Evolutionary conservation across 345 rosid genomes (phyloP), one percentile per base, ranked within the genome.

Genomic region (Heritiera littoralis): DNA sequence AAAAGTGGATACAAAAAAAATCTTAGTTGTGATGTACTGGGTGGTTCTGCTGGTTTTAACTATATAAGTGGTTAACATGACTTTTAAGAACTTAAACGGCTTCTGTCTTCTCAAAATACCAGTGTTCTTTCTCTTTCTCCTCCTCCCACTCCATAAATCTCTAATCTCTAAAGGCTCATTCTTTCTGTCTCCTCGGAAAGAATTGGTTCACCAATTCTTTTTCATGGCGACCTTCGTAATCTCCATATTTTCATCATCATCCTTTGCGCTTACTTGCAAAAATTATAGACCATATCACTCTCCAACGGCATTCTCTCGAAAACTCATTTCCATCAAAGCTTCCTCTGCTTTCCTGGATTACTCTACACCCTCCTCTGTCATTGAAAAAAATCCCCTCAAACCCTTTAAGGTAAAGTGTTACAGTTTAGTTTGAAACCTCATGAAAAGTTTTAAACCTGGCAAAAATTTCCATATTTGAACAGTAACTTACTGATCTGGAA

Each of bases 261-360:
- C 84, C n/a, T 79, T 82, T 5, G 78, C 90, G 43, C 76, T 83
- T 80, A 76, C 92, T 38, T 73, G 82, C 81, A 87, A 76, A 84
- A 61, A 72, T 63, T 78, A 60, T 66, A 77, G 78, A 51, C 82
- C 85, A 12, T 84, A 49, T 82, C 56, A 46, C 40, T 48, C 60
- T 18, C 20, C 20, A 18, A 55, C 60, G 2, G 9, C 23, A 8
- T 1, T 55, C 23, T 18, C 77, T 79, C 70, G 59, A n/a, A 90
- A 83, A 83, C 90, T 88, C 78, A 18, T 83, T 38, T 89, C 88
- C n/a, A 79, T 93, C 68, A 86, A 79, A 86, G 97, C 95, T 79
- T 85, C 95, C 52, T 86, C 89, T 6, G 70, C 88, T 79, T 89
- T 90, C 59, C 72, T 86, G 60, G 88, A 84, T 74, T 79, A 81